phyloP scores from a whole-genome alignment of 768 basidiomycete species.

The Grammothele lineata region DNA sequence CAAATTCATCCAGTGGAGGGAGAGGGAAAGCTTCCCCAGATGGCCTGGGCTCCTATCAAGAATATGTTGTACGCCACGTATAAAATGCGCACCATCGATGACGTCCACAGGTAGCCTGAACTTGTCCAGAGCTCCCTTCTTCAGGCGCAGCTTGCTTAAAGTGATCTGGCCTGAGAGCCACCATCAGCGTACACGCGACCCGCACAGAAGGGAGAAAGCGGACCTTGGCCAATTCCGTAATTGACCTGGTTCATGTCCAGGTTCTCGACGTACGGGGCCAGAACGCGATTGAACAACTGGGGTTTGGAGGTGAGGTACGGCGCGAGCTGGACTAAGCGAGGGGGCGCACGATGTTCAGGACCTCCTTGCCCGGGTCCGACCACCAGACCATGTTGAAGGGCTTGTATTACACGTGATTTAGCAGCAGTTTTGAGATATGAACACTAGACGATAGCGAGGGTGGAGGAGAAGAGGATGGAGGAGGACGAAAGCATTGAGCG shows the following conservation, averaged over 20 bases:
- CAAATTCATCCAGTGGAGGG: slow-evolving; percentile 85
- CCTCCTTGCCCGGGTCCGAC: slow-evolving; percentile 83
- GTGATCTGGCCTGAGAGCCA: slow-evolving; percentile 60
- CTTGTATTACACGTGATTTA: neutral
- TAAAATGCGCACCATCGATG: slow-evolving; percentile 60
- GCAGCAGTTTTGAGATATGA: neutral
- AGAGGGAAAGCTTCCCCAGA: slow-evolving; percentile 81
- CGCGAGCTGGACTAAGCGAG: neutral
- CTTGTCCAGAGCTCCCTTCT: slow-evolving; percentile 91
- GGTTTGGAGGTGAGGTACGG: neutral
- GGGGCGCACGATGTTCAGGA: slow-evolving; percentile 66
- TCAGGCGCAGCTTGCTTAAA: slow-evolving; percentile 78
- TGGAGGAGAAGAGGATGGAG: neutral
- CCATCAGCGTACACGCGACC: slow-evolving; percentile 1
- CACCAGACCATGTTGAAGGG: slow-evolving; percentile 63
- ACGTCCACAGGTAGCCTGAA: slow-evolving; percentile 96
- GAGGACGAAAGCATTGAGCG: no score
- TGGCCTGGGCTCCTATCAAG: slow-evolving; percentile 48
- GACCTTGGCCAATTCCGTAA: slow-evolving; percentile 87
- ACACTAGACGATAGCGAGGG: neutral
- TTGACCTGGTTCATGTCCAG: slow-evolving; percentile 93
- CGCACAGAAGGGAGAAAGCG: slow-evolving; percentile 3
- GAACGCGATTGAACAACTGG: slow-evolving; percentile 83
- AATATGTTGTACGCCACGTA: neutral
- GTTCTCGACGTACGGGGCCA: slow-evolving; percentile 95